These are phyloP conservation scores for Cytospora paraplurivora DNA, from an alignment of 2,329 filamentous ascomycete genomes.

Conservation along the genomic window DNA sequence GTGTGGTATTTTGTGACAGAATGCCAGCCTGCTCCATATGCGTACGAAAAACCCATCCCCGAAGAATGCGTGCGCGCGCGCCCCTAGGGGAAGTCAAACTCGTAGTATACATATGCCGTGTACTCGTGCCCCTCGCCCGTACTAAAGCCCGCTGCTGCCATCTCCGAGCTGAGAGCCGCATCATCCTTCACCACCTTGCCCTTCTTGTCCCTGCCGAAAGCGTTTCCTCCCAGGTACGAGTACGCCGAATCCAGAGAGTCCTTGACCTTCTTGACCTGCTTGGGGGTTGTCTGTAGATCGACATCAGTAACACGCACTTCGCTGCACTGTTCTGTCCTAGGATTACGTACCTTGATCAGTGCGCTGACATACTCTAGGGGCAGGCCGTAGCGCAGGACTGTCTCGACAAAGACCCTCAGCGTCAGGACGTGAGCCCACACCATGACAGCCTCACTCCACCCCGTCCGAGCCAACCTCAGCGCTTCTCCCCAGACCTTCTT, in stretches of 20 bases:
- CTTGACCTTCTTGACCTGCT: constrained; percentile 78
- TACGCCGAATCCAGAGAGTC: constrained; percentile 79
- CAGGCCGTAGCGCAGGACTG: constrained; percentile 91
- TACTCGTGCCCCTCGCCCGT: constrained; percentile 79
- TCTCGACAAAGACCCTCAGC: constrained; percentile 93
- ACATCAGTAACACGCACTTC: constrained; percentile 28
- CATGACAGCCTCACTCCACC: constrained; percentile 95
- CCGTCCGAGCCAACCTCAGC: constrained; percentile 81
- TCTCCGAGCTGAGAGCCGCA: constrained; percentile 73
- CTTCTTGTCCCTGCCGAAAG: constrained; percentile 90
- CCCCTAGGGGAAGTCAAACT: constrained; percentile 74
- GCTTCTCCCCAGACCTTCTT: constrained; percentile 92
- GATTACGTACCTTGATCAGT: constrained; percentile 73
- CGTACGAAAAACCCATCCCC: constrained; percentile 17
- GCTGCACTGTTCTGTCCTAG: background rate
- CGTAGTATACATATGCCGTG: constrained; percentile 95
- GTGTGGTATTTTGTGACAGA: constrained; percentile 21
- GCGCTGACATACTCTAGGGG: constrained; percentile 87
- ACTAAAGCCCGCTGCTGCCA: constrained; percentile 72
- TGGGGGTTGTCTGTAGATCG: constrained; percentile 70
- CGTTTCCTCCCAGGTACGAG: constrained; percentile 92
- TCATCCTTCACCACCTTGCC: constrained; percentile 92
- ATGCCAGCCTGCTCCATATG: constrained; percentile 15
- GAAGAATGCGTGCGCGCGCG: constrained; percentile 2
- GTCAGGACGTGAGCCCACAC: constrained; percentile 92